Base-by-base conservation (phyloP, 768 basidiomycete genomes). In the Boletus speciosus region DNA sequence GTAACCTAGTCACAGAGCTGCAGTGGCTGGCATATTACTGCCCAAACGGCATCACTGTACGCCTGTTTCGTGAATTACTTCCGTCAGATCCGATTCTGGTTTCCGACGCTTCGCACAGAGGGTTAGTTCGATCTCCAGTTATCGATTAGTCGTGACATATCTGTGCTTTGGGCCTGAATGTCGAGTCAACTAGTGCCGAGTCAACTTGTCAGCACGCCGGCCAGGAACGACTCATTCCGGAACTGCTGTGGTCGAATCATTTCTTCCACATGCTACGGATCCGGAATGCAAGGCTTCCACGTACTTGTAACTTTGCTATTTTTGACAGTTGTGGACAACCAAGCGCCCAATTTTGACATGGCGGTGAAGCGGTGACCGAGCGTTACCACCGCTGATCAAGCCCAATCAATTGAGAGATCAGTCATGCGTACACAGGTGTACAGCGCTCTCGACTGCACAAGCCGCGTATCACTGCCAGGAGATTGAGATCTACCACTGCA, bases 1-100 rank as follows among this genome's bases (percentile, higher is more conserved):
- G 64, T 55, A 69, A 71, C 69, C 66, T 58, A 72, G 66, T 65
- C 69, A 70, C 57, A 59, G 51, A 66, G 56, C 58, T 63, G 61
- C 57, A 61, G 59, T 67, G 69, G 70, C 60, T 68, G 68, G 59
- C 41, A 59, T 59, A 53, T 52, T 60, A 51, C 49, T 67, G 55
- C 49, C 55, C 58, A 56, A 55, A 63, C 69, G 63, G 65, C 71
- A 72, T 71, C 55, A 65, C 38, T 55, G 19, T 47, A 51, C 54
- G 29, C 58, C 59, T 38, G 56, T 61, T 65, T 47, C 60, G 48
- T 59, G 59, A 56, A 56, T 59, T 61, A 55, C 52, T 31, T 54
- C 54, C 60, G 56, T 54, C 37, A 50, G 64, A 64, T 64, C 63
- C 57, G 61, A 57, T 59, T 59, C 47, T 29, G 38, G 51, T n/a